Evolutionary conservation across 164 flowering plant genomes (phyloP).

Genomic region (Tinospora cordifolia): DNA sequence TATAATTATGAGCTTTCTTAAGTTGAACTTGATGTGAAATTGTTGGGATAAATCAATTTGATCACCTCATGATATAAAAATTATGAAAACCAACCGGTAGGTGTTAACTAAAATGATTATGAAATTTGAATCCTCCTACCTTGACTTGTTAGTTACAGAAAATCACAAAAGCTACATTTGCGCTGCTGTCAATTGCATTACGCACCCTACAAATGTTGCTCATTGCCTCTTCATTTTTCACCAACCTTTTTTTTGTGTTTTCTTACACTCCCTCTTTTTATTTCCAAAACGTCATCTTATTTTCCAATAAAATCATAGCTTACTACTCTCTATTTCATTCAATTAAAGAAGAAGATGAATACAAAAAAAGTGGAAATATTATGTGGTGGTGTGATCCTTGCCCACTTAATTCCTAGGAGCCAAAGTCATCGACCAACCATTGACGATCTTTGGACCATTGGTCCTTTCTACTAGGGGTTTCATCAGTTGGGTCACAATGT

Average conservation of each 20-base stretch:
- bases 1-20: no score
- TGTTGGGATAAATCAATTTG: no score
- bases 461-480: slow-evolving; percentile 12
- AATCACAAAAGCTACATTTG: not conserved
- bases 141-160: no score
- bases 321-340: not conserved
- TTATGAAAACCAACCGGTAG: not conserved
- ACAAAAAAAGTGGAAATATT: slow-evolving; percentile 41
- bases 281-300: not conserved
- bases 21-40: no score
- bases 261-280: not conserved
- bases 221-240: not conserved
- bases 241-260: not conserved
- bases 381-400: slow-evolving; percentile 51
- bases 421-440: slow-evolving; percentile 23
- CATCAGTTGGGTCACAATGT: not conserved
- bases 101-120: not conserved
- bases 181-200: not conserved
- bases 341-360: no score
- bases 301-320: no score
- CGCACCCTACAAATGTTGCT: not conserved
- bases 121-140: not conserved
- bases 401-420: slow-evolving; percentile 24
- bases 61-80: not conserved
- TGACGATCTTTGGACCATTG: slow-evolving; percentile 43